Percentiles rank a stretch among this genome's conserved stretches.
phyloP scores from a whole-genome alignment of 2,329 filamentous ascomycete species.

The Beauveria sp. region DNA sequence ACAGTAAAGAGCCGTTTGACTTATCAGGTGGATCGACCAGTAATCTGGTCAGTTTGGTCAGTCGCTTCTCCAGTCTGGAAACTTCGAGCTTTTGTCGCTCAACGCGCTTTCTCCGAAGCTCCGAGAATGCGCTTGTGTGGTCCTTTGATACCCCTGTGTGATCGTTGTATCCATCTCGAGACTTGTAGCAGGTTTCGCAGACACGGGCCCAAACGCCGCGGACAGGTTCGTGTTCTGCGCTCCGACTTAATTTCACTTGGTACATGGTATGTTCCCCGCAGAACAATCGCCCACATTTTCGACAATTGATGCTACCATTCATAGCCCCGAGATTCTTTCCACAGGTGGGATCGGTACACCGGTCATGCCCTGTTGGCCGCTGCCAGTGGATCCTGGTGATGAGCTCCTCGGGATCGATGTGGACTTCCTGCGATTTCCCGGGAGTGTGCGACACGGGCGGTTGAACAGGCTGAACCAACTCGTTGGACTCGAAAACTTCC shows the following conservation, averaged over 20 bases:
- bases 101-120: slow-evolving; percentile 66
- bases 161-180: slow-evolving; percentile 90
- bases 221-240: slow-evolving; percentile 82
- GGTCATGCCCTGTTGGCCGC: slow-evolving; percentile 61
- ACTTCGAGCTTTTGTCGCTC: slow-evolving; percentile 84
- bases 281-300: slow-evolving; percentile 86
- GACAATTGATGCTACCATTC: slow-evolving; percentile 84
- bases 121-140: slow-evolving; percentile 63
- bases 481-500: slow-evolving; percentile 91
- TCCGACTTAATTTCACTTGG: slow-evolving; percentile 92
- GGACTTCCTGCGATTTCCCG: slow-evolving; percentile 34
- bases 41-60: slow-evolving; percentile 82
- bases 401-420: slow-evolving; percentile 76
- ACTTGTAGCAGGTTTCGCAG: slow-evolving; percentile 99
- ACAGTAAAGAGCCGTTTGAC: slow-evolving; percentile 48
- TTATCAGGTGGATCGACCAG: slow-evolving; percentile 69
- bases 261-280: slow-evolving; percentile 99
- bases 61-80: slow-evolving; percentile 79
- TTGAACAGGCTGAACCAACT: slow-evolving; percentile 40
- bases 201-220: slow-evolving; percentile 89
- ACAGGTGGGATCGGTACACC: slow-evolving; percentile 82
- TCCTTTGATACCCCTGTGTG: slow-evolving; percentile 65
- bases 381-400: slow-evolving; percentile 91
- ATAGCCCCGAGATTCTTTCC: slow-evolving; percentile 69
- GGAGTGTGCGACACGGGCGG: slow-evolving; percentile 24